These are phyloP conservation scores for Fusarium phyllophilum DNA, from an alignment of 2,329 filamentous ascomycete genomes.

Conservation along the genomic window DNA sequence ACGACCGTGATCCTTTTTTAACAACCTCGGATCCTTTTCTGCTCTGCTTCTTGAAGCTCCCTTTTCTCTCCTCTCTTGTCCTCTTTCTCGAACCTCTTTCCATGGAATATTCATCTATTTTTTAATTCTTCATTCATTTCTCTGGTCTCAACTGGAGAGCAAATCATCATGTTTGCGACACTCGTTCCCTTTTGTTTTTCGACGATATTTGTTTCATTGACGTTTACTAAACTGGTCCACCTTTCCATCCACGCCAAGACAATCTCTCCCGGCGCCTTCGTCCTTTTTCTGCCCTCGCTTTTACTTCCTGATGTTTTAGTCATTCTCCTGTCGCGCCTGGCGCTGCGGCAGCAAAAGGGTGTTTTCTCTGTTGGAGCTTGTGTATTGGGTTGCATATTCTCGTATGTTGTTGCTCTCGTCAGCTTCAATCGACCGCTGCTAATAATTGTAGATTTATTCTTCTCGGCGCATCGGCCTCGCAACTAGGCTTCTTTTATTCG, in stretches of 20 bases:
- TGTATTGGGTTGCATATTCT: conserved; percentile 38
- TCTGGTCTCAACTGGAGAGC: neutral
- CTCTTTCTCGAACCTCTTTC: neutral
- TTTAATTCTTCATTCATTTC: neutral
- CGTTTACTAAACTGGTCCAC: conserved; percentile 45
- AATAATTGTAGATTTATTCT: conserved; percentile 40
- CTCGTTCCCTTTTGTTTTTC: conserved; percentile 46
- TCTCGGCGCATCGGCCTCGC: conserved; percentile 45
- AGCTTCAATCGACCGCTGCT: neutral
- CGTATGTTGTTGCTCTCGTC: conserved; percentile 26
- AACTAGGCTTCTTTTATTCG: conserved; percentile 47
- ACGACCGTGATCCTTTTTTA: neutral
- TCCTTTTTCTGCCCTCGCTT: conserved; percentile 46
- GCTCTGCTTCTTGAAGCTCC: neutral
- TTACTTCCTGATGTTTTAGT: conserved; percentile 43
- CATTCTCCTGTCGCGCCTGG: conserved; percentile 41
- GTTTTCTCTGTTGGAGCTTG: conserved; percentile 38
- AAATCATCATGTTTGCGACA: conserved; percentile 34
- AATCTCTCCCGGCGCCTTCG: conserved; percentile 39
- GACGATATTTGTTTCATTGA: conserved; percentile 43
- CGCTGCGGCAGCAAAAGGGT: conserved; percentile 43
- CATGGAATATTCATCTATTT: neutral
- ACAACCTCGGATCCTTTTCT: neutral
- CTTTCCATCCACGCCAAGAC: conserved; percentile 44
- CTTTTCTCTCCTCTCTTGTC: neutral